Percentiles rank a stretch among this genome's conserved stretches.
Conservation (phyloP, 1,284 basidiomycete genomes). For the Volvariella volvacea region DNA sequence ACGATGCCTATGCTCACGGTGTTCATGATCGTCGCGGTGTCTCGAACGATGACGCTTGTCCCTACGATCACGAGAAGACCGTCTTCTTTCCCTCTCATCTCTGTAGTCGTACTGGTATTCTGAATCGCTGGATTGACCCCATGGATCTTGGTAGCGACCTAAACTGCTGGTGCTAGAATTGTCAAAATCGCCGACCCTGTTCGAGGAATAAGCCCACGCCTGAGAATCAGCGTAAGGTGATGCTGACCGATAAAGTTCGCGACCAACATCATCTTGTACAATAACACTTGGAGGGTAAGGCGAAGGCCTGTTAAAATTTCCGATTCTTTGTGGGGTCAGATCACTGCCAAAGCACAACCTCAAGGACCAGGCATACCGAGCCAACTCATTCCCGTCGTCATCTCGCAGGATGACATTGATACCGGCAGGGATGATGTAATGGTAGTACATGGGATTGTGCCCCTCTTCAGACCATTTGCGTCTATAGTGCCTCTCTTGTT, state of each 20-base stretch:
- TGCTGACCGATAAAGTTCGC: constrained; percentile 39
- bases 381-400: constrained; percentile 57
- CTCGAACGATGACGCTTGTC: neutral
- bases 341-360: neutral
- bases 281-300: constrained; percentile 24
- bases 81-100: neutral
- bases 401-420: constrained; percentile 65
- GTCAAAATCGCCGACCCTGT: constrained; percentile 8
- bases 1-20: neutral
- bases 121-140: no score
- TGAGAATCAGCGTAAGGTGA: neutral
- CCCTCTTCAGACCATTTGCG: neutral
- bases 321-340: constrained; percentile 7
- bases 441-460: constrained; percentile 32
- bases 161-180: neutral
- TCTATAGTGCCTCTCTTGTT: constrained; percentile 12
- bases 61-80: neutral
- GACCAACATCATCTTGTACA: constrained; percentile 43
- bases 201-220: neutral
- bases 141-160: neutral
- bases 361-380: constrained; percentile 36
- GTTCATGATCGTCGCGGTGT: neutral
- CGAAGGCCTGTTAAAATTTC: constrained; percentile 15
- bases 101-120: neutral
- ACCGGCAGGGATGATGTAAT: constrained; percentile 61